phyloP scores from a whole-genome alignment of 805 yeast species.

The Saccharomycopsis olivae region DNA sequence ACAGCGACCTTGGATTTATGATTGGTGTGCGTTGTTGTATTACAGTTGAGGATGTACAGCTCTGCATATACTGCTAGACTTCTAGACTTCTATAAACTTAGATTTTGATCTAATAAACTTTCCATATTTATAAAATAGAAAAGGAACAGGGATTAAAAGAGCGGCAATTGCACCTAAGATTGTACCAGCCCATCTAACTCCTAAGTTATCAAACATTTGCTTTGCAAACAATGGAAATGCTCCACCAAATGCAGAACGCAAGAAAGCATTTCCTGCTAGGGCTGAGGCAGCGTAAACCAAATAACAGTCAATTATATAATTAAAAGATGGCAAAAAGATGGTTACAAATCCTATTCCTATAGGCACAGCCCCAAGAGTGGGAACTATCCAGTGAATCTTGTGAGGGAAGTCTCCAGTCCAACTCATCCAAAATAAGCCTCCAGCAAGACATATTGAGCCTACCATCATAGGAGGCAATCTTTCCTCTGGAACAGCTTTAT shows the following conservation, averaged over 20 bases:
- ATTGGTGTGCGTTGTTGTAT: too few species aligned
- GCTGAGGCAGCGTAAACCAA: constrained; percentile 60
- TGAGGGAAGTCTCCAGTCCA: constrained; percentile 62
- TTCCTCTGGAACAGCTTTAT: constrained; percentile 51
- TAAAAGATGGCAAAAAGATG: constrained; percentile 57
- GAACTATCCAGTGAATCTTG: constrained; percentile 50
- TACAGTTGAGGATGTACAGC: too few species aligned
- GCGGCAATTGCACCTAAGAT: constrained; percentile 48
- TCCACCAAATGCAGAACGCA: constrained; percentile 58
- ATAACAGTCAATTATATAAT: constrained; percentile 62
- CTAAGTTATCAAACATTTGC: constrained; percentile 42
- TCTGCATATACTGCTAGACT: too few species aligned
- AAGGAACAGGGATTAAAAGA: constrained; percentile 53
- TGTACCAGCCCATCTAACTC: constrained; percentile 65
- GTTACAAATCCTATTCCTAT: constrained; percentile 51
- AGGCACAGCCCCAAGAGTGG: constrained; percentile 47
- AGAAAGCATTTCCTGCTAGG: constrained; percentile 54
- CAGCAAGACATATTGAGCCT: constrained; percentile 41
- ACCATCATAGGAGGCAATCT: constrained; percentile 41
- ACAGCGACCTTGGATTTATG: too few species aligned
- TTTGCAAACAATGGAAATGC: constrained; percentile 56
- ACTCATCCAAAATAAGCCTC: constrained; percentile 48
- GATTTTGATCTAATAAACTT: constrained; percentile 38
- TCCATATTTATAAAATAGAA: constrained; percentile 46
- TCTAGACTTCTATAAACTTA: constrained; percentile 2